Evolutionary conservation across 129 eudicot species (phyloP), one percentile per base, ranked within the genome.

Genomic region (Cynara cardunculus): DNA sequence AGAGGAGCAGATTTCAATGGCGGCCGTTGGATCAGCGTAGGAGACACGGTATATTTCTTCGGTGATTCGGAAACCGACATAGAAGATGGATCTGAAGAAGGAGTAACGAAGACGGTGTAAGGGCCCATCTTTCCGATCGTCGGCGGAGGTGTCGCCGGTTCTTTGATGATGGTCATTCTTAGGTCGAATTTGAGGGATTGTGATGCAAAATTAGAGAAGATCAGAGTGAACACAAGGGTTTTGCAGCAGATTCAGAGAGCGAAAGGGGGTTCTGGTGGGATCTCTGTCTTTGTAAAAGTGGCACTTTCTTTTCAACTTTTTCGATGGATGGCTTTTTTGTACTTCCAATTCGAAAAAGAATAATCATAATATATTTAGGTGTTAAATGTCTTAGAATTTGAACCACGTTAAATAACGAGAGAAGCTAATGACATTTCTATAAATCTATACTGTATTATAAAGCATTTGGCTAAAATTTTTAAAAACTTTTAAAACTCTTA

Each of bases 51-150:
- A 5, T 46, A 27, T 41, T 44, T 79, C 25, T 22, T 71, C 9
- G 88, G 80, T 22, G 83, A 85, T 25, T 76, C 78, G 49, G 78
- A 61, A 14, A 61, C 83, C n/a, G 81, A 65, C 7, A 53, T 25
- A 16, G 79, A 64, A 62, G 74, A 11, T 4, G 71, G 16, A 56
- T 82, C 84, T 2, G 85, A 56, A 0, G 97, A 90, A 21, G 95
- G 96, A 7, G 97, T 90, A 1, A 93, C 84, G 69, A 90, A 93
- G 70, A 93, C 96, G 5, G 96, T 93, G 88, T 90, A 93, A 0
- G 97, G 97, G 2, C 97, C 97, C 91, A 90, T 93, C 89, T 90
- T 93, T 16, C 97, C 96, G 87, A 93, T 93, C 80, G 87, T 85
- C 74, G 90, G 90, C 30, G 91, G 91, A 27, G 97, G 95, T 12